Evolutionary conservation across 139 green algal species (phyloP).

Genomic region (Chlamydomonas schloesseri): DNA sequence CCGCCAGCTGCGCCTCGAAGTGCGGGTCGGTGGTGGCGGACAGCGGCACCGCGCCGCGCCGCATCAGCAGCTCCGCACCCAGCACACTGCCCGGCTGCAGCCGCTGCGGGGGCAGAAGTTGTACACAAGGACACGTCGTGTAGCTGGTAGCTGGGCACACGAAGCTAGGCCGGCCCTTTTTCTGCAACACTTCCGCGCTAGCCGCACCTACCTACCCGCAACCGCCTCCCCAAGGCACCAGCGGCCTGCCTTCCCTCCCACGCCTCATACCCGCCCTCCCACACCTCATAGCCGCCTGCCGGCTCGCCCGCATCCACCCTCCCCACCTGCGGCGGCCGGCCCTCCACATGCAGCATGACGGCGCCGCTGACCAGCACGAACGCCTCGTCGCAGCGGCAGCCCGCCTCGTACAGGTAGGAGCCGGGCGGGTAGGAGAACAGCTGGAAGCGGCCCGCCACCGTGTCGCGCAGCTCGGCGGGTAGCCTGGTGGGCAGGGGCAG

Average conservation of each 20-base stretch:
- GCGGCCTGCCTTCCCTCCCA: no score
- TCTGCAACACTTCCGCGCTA: no score
- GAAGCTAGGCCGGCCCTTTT: no score
- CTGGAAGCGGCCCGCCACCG: slow-evolving; percentile 15
- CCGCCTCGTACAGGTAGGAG: slow-evolving; percentile 38
- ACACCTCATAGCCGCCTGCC: no score
- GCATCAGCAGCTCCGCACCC: slow-evolving; percentile 38
- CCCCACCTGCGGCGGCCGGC: slow-evolving; percentile 16
- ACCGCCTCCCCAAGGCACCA: no score
- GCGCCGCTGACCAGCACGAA: slow-evolving; percentile 40
- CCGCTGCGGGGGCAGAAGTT: neutral
- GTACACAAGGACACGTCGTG: no score
- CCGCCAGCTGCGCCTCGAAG: slow-evolving; percentile 49
- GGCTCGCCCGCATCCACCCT: no score
- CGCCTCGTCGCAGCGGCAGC: slow-evolving; percentile 37
- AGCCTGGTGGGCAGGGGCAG: slow-evolving; percentile 15
- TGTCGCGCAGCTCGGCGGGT: slow-evolving; percentile 9
- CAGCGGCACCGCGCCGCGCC: neutral
- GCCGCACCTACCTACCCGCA: no score
- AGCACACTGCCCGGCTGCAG: slow-evolving; percentile 44
- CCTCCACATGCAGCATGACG: slow-evolving; percentile 34
- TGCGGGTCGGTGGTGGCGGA: slow-evolving; percentile 46
- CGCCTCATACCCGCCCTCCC: no score
- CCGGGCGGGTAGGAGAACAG: slow-evolving; percentile 47
- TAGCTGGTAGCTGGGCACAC: no score